Percentiles rank a stretch among this genome's conserved stretches.
phyloP scores from a whole-genome alignment of 306 rosid species.

The Nissolia schottii region DNA sequence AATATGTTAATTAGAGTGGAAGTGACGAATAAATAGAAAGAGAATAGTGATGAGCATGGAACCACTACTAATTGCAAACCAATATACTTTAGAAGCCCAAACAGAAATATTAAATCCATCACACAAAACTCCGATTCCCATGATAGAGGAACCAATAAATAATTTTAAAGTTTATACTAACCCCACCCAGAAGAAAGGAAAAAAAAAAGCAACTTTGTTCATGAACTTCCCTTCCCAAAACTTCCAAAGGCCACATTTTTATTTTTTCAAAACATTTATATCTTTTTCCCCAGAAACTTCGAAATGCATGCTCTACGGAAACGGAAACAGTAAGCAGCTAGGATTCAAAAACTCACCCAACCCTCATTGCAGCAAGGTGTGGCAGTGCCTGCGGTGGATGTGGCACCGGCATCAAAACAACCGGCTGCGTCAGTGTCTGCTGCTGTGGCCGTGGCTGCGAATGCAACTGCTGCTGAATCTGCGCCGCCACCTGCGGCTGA shows the following conservation, averaged over 20 bases:
- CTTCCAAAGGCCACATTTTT: background rate
- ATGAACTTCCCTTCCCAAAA: background rate
- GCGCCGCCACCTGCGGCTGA: constrained; percentile 33
- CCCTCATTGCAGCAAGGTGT: constrained; percentile 45
- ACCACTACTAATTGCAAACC: background rate
- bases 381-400: constrained; percentile 20
- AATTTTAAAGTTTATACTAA: background rate
- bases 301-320: background rate
- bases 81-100: background rate
- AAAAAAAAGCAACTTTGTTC: background rate
- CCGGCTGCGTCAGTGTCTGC: constrained; percentile 29
- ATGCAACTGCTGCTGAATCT: constrained; percentile 21
- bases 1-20: background rate
- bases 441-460: background rate
- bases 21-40: background rate
- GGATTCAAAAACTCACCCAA: constrained; percentile 49
- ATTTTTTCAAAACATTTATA: background rate
- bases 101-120: background rate
- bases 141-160: background rate
- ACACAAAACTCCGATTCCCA: background rate
- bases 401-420: constrained; percentile 27
- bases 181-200: background rate
- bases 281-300: background rate
- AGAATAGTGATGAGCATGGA: background rate
- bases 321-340: background rate